Evolutionary conservation across 495 filamentous ascomycete genomes (phyloP), one percentile per base, ranked within the genome.

Genomic region (Aspergillus cavernicola): DNA sequence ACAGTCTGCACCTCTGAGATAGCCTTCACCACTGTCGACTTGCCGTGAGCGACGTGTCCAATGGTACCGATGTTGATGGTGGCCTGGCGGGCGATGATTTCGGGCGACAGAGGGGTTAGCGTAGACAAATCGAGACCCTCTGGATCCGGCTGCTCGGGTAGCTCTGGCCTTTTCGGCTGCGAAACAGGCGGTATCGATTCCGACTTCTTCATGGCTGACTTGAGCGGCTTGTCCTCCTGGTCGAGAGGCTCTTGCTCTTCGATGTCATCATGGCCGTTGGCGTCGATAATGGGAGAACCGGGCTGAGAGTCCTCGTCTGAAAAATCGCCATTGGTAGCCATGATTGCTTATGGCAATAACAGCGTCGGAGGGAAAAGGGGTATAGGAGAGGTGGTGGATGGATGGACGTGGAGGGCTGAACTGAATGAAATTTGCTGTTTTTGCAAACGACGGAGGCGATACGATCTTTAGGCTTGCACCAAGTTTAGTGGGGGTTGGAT

Each of bases 11-110:
- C 93, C 41, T 93, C 95, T 0, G 93, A 97, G 58, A 98, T 97
- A 50, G 93, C 93, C 80, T 98, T 98, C 52, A 98, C 93, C 19
- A 98, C 95, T 13, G 93, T 98, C 36, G 88, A 92, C 71, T 98
- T 97, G 55, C 93, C 91, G 83, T 97, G 92, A 62, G 93, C 95
- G 79, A 97, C 92, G 71, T 97, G 95, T 42, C 93, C 93, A 70
- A 98, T 97, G 31, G 93, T 97, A 57, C 92, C 93, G 63, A 98
- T 97, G 74, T 98, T 98, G 77, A 97, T 96, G 31, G 95, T 98
- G 19, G 93, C 93, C 80, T 98, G 93, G 52, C 95, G 85, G 52
- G 87, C 84, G 66, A 98, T 98, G 62, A 98, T 96, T 64, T 97
- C 93, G 55, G 93, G 92, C 3, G 92, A 90, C 52, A 96, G 76